Evolutionary conservation across 306 rosid species (phyloP).

Genomic region (Pyrus betulifolia): DNA sequence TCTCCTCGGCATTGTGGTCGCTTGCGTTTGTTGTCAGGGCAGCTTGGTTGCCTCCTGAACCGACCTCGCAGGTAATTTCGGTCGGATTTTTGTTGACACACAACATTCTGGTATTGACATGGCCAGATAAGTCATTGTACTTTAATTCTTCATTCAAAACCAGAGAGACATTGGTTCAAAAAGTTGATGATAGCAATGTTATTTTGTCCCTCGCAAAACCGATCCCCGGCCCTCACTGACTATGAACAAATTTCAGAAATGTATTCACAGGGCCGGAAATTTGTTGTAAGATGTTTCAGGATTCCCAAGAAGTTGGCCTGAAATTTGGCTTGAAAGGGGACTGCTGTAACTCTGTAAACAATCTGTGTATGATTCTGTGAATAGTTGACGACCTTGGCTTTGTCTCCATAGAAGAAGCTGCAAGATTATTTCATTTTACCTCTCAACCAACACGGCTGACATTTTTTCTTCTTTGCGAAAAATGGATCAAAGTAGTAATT

Average conservation of each 20-base stretch:
- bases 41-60: slow-evolving; percentile 29
- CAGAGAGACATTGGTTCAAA: neutral
- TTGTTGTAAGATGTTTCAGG: neutral
- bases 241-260: neutral
- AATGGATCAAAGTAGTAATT: neutral
- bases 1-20: slow-evolving; percentile 59
- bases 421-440: neutral
- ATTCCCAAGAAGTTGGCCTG: neutral
- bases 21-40: slow-evolving; percentile 65
- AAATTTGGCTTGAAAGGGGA: neutral
- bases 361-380: neutral
- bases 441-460: neutral
- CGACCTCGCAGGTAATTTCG: slow-evolving; percentile 7
- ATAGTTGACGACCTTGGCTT: neutral
- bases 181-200: neutral
- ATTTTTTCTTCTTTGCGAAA: no score
- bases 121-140: neutral
- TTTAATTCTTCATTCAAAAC: neutral
- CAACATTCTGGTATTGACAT: neutral
- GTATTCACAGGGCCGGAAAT: neutral
- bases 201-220: neutral
- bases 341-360: neutral
- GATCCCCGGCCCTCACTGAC: neutral
- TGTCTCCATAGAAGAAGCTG: neutral
- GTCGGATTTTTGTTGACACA: neutral